A percentile compares a stretch with the other conserved stretches of the same genome.
Conservation (phyloP, 2,329 filamentous ascomycete species). For the Teratosphaeria destructans region DNA sequence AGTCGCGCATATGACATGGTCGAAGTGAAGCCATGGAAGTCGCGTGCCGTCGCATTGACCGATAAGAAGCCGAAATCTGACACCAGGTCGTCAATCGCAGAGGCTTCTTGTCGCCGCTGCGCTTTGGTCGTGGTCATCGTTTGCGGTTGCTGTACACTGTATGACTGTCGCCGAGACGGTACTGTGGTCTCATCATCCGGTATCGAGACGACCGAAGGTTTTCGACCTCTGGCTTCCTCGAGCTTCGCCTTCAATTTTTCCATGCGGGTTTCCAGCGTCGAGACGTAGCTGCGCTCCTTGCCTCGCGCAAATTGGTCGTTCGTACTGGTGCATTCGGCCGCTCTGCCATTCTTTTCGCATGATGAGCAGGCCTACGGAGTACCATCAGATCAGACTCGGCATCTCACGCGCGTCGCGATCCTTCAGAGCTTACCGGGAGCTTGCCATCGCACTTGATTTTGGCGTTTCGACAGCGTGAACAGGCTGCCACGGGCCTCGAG, state of each 20-base stretch:
- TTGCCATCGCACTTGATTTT: conserved; percentile 99
- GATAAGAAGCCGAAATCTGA: conserved; percentile 93
- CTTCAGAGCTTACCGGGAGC: conserved; percentile 45
- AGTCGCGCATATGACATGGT: conserved; percentile 89
- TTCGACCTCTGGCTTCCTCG: conserved; percentile 52
- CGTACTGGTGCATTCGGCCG: conserved; percentile 79
- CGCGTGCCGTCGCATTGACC: conserved; percentile 86
- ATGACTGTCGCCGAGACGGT: conserved; percentile 40
- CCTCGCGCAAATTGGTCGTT: conserved; percentile 94
- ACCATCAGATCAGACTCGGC: background rate
- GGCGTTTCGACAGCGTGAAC: conserved; percentile 72
- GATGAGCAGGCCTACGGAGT: conserved; percentile 62
- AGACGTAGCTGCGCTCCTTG: conserved; percentile 94
- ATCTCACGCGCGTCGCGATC: background rate
- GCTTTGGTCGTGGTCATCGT: conserved; percentile 18
- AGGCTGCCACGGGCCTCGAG: conserved; percentile 68
- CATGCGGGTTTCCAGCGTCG: conserved; percentile 81
- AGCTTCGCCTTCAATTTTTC: conserved; percentile 78
- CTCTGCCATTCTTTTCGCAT: conserved; percentile 82
- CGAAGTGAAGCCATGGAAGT: conserved; percentile 79
- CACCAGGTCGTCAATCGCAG: conserved; percentile 81
- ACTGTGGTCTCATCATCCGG: conserved; percentile 44
- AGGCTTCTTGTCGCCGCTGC: conserved; percentile 55
- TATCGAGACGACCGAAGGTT: conserved; percentile 59
- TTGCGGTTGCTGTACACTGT: conserved; percentile 19